Percentiles rank a stretch among this genome's conserved stretches.
Conservation (phyloP, 2,329 filamentous ascomycete genomes). For the Blastomyces emzantsi region DNA sequence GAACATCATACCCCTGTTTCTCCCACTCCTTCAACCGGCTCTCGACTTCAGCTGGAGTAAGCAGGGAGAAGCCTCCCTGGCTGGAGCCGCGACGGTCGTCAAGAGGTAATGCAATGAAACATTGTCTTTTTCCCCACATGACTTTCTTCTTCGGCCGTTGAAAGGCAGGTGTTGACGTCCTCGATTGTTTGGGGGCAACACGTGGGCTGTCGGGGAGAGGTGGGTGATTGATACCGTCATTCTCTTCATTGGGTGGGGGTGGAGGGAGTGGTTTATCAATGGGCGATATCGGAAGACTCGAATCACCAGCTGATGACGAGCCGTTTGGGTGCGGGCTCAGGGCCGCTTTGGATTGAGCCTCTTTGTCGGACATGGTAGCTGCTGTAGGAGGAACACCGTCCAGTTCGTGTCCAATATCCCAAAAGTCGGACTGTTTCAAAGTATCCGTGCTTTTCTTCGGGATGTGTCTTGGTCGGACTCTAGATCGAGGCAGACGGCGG, state of each 20-base stretch:
- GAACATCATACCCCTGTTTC: constrained; percentile 36
- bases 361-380: constrained; percentile 28
- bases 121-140: constrained; percentile 65
- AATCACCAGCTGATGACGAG: constrained; percentile 1
- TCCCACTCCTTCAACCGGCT: constrained; percentile 34
- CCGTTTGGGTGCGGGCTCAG: constrained; percentile 9
- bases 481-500: constrained; percentile 11
- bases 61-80: constrained; percentile 28
- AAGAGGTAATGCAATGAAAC: constrained; percentile 59
- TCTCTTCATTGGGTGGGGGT: constrained; percentile 23
- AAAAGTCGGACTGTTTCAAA: constrained; percentile 38
- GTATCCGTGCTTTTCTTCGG: constrained; percentile 34
- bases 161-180: constrained; percentile 18
- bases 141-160: constrained; percentile 57
- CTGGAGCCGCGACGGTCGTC: constrained; percentile 56
- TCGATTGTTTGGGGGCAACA: background rate
- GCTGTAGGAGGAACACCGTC: constrained; percentile 23
- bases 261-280: constrained; percentile 37
- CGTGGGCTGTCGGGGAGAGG: constrained; percentile 12
- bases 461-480: constrained; percentile 26
- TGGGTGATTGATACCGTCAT: constrained; percentile 9
- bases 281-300: constrained; percentile 19
- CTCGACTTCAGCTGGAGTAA: constrained; percentile 34
- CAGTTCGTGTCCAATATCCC: constrained; percentile 38
- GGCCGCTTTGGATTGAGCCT: constrained; percentile 15